These are phyloP conservation scores for Arbutus unedo DNA, from an alignment of 148 eudicot species.

Conservation along the genomic window DNA sequence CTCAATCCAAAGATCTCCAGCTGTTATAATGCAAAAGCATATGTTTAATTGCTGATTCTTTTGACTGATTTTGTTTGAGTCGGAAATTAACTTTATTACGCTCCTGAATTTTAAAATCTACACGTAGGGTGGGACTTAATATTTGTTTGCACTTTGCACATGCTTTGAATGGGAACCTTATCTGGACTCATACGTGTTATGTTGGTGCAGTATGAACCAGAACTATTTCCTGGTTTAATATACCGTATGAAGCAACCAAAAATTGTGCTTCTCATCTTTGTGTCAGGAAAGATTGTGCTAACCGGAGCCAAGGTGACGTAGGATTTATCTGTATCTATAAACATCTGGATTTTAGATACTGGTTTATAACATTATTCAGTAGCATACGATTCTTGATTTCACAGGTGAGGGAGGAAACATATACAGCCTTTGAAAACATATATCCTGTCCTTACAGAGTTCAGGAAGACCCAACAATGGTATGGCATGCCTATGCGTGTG, in stretches of 20 bases:
- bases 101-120: neutral
- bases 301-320: constrained; percentile 74
- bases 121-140: neutral
- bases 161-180: constrained; percentile 7
- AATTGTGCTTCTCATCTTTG: constrained; percentile 70
- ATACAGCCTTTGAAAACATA: constrained; percentile 69
- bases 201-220: constrained; percentile 68
- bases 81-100: neutral
- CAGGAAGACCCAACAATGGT: constrained; percentile 75
- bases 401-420: constrained; percentile 73
- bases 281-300: constrained; percentile 77
- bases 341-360: neutral
- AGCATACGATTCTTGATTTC: neutral
- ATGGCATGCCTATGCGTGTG: neutral
- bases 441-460: constrained; percentile 77
- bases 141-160: neutral
- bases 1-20: neutral
- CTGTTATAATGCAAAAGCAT: neutral
- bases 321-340: neutral
- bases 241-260: constrained; percentile 85
- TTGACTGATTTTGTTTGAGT: neutral
- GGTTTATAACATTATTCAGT: neutral
- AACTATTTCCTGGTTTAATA: constrained; percentile 78
- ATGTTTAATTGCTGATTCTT: neutral
- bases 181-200: neutral